Conservation (phyloP, 306 rosid genomes). For the Medicago ruthenica region DNA sequence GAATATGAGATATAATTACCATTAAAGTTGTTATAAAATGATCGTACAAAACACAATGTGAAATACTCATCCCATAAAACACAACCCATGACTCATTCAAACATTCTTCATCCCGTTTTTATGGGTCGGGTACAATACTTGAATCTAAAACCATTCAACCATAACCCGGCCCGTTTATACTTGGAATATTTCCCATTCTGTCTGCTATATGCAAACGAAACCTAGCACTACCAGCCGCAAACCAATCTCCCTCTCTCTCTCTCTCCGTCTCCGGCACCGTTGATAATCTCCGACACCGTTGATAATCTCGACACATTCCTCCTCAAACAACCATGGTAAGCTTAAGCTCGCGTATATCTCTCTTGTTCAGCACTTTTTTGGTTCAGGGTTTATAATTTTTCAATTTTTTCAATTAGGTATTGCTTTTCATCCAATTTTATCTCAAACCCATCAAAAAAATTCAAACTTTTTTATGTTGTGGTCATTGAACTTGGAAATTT, state of each 20-base stretch:
- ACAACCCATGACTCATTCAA: no score
- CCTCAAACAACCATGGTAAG: conserved; percentile 34
- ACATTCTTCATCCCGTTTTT: not conserved
- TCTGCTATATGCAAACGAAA: not conserved
- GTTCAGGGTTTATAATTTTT: not conserved
- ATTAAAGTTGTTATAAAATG: no score
- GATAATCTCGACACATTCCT: not conserved
- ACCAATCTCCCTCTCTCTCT: not conserved
- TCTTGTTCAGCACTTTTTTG: not conserved
- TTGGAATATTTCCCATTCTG: not conserved
- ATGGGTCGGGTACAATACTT: not conserved
- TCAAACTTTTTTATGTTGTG: not conserved
- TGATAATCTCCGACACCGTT: not conserved
- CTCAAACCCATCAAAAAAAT: conserved; percentile 4
- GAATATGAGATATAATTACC: no score
- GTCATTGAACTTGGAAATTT: not conserved
- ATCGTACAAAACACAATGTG: no score
- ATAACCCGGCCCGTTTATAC: not conserved
- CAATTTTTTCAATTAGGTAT: conserved; percentile 4
- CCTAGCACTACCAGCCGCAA: conserved; percentile 9
- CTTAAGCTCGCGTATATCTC: not conserved
- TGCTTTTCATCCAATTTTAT: not conserved
- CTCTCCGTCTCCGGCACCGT: not conserved
- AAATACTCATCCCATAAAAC: not conserved
- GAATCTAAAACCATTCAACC: not conserved